Base-by-base conservation (phyloP, 495 filamentous ascomycete species). In the Xylaria castorea region DNA sequence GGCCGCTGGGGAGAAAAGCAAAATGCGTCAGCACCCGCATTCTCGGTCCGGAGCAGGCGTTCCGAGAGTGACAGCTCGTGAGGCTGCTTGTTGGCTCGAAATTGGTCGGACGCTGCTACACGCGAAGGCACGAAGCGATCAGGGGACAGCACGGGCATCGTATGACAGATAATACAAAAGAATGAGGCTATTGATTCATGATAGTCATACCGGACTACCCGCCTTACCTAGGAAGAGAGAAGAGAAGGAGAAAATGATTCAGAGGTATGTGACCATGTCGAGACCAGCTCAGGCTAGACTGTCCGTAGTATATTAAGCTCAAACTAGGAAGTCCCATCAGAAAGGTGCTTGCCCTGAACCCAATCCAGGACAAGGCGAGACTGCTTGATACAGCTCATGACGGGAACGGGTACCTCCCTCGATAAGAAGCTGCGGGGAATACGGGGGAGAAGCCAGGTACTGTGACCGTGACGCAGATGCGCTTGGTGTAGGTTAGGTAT, bases 101-200 rank as follows among this genome's bases (percentile, higher is more conserved):
- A 94, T 34, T 84, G 86, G 34, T 91, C 88, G 12, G 81, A 77
- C 34, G 84, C 80, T 9, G 83, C 74, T 51, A 75, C 64, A 53
- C 91, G 87, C 32, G 77, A 77, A 36, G 92, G 87, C 32, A 95
- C 89, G 77, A 94, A 97, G 32, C 93, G 87, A 77, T 97, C 93
- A 7, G 86, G 88, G 57, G 73, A 77, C 71, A 75, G 65, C 73
- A 74, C 72, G 78, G 77, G 79, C 74, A 80, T 80, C 57, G 42
- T 74, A 72, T 72, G 73, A 71, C 75, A 70, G 74, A 71, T 78
- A 51, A 73, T 74, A 74, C 68, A 76, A 75, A 74, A 68, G 74
- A 77, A 77, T 69, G 78, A 76, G 68, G 71, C 42, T 72, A 66
- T 72, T 70, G 75, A 80, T 66, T 72, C 63, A 77, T 36, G 44